These are phyloP conservation scores for Staphylotrichum longicolle DNA, from an alignment of 495 filamentous ascomycete species.

Conservation along the genomic window DNA sequence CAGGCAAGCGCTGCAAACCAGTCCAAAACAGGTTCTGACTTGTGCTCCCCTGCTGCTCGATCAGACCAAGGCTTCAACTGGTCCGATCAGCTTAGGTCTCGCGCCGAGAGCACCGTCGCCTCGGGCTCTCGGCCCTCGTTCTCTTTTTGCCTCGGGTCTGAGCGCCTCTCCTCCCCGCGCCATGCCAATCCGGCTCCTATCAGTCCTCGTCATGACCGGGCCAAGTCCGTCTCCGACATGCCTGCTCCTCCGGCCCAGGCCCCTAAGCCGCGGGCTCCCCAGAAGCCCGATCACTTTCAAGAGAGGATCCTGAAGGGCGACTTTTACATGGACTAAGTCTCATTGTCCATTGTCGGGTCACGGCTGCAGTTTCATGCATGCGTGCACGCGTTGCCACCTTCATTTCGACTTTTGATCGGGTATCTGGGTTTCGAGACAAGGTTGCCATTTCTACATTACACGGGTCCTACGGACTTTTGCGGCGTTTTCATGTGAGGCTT, in stretches of 20 bases:
- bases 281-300: conserved; percentile 85
- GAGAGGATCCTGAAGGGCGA: conserved; percentile 96
- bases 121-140: conserved; percentile 48
- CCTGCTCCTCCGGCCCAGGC: conserved; percentile 57
- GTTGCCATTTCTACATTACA: background rate
- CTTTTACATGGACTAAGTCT: conserved; percentile 90
- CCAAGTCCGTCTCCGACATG: conserved; percentile 68
- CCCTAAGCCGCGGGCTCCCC: conserved; percentile 42
- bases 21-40: conserved; percentile 60
- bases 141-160: conserved; percentile 39
- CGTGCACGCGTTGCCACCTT: background rate
- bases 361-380: background rate
- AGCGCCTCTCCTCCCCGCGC: conserved; percentile 35
- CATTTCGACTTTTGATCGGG: background rate
- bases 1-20: conserved; percentile 55
- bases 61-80: conserved; percentile 90
- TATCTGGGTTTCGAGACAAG: background rate
- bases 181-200: conserved; percentile 34
- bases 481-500: background rate
- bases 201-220: conserved; percentile 59
- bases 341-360: background rate
- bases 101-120: conserved; percentile 79
- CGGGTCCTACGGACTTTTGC: background rate
- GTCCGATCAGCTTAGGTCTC: conserved; percentile 87
- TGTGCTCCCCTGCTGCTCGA: conserved; percentile 47